A percentile compares a stretch with the other conserved stretches of the same genome.
These are phyloP conservation scores for Solanum rostratum DNA, from an alignment of 257 asterid species.

Conservation along the genomic window DNA sequence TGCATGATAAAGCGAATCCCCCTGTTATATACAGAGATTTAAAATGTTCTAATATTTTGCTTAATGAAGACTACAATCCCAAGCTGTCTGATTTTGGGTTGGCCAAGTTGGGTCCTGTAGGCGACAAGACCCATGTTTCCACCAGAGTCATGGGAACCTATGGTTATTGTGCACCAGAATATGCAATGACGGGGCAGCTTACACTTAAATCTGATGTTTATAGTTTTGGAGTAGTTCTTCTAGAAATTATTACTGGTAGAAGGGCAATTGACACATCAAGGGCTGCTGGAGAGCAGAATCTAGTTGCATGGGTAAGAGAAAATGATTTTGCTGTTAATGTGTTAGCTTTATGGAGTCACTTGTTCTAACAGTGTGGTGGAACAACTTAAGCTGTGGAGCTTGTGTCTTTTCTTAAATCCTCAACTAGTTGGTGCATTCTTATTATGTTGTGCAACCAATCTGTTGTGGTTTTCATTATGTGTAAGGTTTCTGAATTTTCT, in stretches of 20 bases:
- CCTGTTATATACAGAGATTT: constrained; percentile 67
- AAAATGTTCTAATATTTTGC: constrained; percentile 55
- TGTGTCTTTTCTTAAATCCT: background rate
- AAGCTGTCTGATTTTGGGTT: constrained; percentile 73
- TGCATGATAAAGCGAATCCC: constrained; percentile 67
- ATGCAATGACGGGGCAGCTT: constrained; percentile 67
- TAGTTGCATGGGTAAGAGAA: constrained; percentile 65
- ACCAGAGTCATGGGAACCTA: constrained; percentile 72
- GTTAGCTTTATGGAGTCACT: background rate
- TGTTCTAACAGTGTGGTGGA: background rate
- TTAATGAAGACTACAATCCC: constrained; percentile 44
- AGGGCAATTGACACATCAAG: constrained; percentile 54
- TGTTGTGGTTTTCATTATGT: background rate
- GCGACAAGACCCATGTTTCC: constrained; percentile 56
- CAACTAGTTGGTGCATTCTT: background rate
- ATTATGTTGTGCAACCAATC: background rate
- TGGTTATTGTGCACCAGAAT: constrained; percentile 85
- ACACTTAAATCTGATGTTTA: constrained; percentile 62
- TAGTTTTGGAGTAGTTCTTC: constrained; percentile 70
- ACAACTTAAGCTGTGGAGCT: background rate
- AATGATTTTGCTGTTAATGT: background rate
- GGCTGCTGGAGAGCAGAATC: constrained; percentile 57
- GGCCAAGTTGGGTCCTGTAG: constrained; percentile 67
- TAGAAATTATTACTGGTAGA: constrained; percentile 69
- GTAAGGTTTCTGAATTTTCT: background rate